These are phyloP conservation scores for sorghum (Sorghum bicolor) DNA, from an alignment of 176 grass and related monocot genomes.

Conservation along the genomic window DNA sequence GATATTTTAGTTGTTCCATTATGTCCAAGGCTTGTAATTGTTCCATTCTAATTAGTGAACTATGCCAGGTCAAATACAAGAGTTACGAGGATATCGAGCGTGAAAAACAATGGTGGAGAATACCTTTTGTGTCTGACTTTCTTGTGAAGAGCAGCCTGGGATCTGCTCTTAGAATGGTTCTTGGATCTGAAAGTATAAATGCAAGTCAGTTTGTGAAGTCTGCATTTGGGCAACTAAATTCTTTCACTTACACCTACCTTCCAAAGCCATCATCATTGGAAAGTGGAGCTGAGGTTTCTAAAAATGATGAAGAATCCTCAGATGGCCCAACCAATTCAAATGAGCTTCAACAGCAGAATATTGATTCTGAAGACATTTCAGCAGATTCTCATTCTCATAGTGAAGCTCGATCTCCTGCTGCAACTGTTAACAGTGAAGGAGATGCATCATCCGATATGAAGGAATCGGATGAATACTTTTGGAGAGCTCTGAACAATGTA, in stretches of 20 bases:
- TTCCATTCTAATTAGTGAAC: constrained; percentile 34
- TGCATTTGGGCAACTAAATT: constrained; percentile 87
- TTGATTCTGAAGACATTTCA: constrained; percentile 28
- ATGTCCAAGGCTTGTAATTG: constrained; percentile 14
- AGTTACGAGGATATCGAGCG: constrained; percentile 89
- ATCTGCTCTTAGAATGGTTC: constrained; percentile 59
- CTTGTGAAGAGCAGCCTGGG: constrained; percentile 72
- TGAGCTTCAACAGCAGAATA: constrained; percentile 27
- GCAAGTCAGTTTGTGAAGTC: constrained; percentile 88
- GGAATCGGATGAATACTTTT: constrained; percentile 71
- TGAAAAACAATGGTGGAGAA: constrained; percentile 85
- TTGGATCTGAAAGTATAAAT: constrained; percentile 91
- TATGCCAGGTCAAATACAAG: constrained; percentile 70
- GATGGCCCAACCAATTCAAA: constrained; percentile 27
- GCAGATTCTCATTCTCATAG: constrained; percentile 29
- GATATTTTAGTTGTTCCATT: background rate
- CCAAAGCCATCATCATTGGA: constrained; percentile 48
- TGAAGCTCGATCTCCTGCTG: constrained; percentile 14
- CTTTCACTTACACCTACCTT: constrained; percentile 57
- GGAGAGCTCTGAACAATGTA: constrained; percentile 66
- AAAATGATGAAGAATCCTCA: constrained; percentile 38
- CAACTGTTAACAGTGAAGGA: constrained; percentile 27
- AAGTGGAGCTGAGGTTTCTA: constrained; percentile 45
- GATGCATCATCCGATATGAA: constrained; percentile 28
- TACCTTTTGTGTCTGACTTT: constrained; percentile 85